A percentile compares a stretch with the other conserved stretches of the same genome.
Conservation (phyloP, 2,329 filamentous ascomycete species). For the Lachnellula arida region DNA sequence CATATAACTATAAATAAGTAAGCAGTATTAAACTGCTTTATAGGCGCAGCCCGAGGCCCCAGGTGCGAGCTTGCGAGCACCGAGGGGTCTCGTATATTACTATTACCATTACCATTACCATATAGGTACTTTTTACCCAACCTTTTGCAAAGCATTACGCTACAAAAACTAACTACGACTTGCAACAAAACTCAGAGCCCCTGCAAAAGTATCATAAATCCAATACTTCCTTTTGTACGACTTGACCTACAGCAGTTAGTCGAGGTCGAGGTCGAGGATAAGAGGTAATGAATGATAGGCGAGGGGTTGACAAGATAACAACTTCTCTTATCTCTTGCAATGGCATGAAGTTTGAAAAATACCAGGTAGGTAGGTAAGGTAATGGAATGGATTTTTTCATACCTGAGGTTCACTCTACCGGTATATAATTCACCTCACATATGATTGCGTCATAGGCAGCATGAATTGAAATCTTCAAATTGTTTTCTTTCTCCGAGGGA, state of each 20-base stretch:
- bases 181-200: slow-evolving; percentile 19
- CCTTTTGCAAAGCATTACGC: slow-evolving; percentile 14
- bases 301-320: slow-evolving; percentile 5
- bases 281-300: slow-evolving; percentile 5
- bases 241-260: background rate
- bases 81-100: no score
- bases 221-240: background rate
- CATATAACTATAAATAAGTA: no score
- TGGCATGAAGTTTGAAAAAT: no score
- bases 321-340: slow-evolving; percentile 10
- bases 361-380: no score
- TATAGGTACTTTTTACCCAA: background rate
- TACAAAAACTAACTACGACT: slow-evolving; percentile 20
- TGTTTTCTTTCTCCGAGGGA: no score
- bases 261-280: no score
- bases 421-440: background rate
- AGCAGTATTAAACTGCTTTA: no score
- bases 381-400: background rate
- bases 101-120: background rate
- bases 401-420: background rate
- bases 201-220: background rate
- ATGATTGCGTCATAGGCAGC: background rate
- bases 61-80: no score
- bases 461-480: no score
- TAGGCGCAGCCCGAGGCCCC: no score